Conservation (phyloP, 352 stramenopile genomes). For the Phytopythium montanum region DNA sequence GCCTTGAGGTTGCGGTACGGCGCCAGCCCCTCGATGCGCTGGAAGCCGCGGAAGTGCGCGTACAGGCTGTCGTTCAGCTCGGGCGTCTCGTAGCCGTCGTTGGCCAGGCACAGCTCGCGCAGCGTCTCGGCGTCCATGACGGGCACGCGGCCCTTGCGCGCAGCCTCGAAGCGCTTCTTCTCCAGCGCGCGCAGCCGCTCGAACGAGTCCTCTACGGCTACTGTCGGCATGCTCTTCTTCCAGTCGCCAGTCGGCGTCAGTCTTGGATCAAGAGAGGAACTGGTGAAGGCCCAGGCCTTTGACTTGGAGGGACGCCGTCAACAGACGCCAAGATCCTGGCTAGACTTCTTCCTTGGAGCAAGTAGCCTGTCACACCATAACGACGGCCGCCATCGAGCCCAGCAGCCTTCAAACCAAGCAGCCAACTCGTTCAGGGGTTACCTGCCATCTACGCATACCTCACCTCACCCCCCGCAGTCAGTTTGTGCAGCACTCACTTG, state of each 20-base stretch:
- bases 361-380: not conserved
- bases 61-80: slow-evolving; percentile 94
- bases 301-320: not conserved
- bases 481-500: not conserved
- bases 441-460: slow-evolving; percentile 4
- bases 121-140: slow-evolving; percentile 89
- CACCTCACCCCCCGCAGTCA: not conserved
- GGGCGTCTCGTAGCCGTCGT: slow-evolving; percentile 93
- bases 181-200: slow-evolving; percentile 61
- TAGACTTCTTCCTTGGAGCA: not conserved
- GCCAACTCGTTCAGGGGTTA: slow-evolving; percentile 1
- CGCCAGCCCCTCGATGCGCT: slow-evolving; percentile 93
- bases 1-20: slow-evolving; percentile 92
- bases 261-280: not conserved
- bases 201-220: slow-evolving; percentile 40
- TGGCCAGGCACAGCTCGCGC: slow-evolving; percentile 79
- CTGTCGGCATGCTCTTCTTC: slow-evolving; percentile 30
- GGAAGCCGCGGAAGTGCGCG: slow-evolving; percentile 93
- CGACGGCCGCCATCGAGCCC: not conserved
- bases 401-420: not conserved
- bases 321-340: not conserved
- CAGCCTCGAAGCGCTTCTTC: slow-evolving; percentile 60
- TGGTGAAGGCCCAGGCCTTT: not conserved
- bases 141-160: slow-evolving; percentile 68
- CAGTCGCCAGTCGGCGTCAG: not conserved